Evolutionary conservation across 2,329 filamentous ascomycete species (phyloP).

Genomic region (Thielaviopsis musarum): DNA sequence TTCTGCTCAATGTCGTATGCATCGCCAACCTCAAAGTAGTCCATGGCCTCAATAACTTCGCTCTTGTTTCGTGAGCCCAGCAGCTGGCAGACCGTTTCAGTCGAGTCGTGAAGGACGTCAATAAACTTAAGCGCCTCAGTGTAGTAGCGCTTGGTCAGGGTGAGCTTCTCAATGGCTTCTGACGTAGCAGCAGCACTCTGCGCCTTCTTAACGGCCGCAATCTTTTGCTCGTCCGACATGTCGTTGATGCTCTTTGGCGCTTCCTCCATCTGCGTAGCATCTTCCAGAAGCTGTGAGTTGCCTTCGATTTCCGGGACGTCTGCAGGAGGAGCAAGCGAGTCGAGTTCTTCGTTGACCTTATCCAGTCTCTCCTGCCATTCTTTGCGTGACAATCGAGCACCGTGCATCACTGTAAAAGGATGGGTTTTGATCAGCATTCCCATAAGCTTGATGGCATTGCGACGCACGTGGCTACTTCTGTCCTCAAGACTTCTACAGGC

Average conservation of each 20-base stretch:
- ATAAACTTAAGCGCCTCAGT: conserved; percentile 89
- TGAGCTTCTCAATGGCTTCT: conserved; percentile 73
- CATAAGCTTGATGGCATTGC: conserved; percentile 87
- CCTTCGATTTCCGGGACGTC: conserved; percentile 56
- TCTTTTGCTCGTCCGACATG: conserved; percentile 67
- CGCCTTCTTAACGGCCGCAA: conserved; percentile 57
- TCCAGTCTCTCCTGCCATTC: conserved; percentile 77
- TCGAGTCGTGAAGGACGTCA: conserved; percentile 72
- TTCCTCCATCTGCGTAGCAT: conserved; percentile 60
- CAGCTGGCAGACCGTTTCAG: conserved; percentile 66
- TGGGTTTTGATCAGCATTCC: conserved; percentile 82
- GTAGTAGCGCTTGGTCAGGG: conserved; percentile 79
- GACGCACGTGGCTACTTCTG: conserved; percentile 92
- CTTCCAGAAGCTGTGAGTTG: conserved; percentile 66
- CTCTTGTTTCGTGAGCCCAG: conserved; percentile 93
- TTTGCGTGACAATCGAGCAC: conserved; percentile 65
- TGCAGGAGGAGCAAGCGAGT: conserved; percentile 62
- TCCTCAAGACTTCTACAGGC: conserved; percentile 84
- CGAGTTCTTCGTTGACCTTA: conserved; percentile 66
- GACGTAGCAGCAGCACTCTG: conserved; percentile 77
- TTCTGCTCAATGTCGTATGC: conserved; percentile 93
- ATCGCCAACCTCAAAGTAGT: conserved; percentile 90
- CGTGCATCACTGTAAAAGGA: conserved; percentile 83
- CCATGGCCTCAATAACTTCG: conserved; percentile 96
- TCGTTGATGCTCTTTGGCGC: conserved; percentile 55